A percentile compares a stretch with the other conserved stretches of the same genome.
Conservation (phyloP, 208 protist species). For the Leishmania gerbilli region DNA sequence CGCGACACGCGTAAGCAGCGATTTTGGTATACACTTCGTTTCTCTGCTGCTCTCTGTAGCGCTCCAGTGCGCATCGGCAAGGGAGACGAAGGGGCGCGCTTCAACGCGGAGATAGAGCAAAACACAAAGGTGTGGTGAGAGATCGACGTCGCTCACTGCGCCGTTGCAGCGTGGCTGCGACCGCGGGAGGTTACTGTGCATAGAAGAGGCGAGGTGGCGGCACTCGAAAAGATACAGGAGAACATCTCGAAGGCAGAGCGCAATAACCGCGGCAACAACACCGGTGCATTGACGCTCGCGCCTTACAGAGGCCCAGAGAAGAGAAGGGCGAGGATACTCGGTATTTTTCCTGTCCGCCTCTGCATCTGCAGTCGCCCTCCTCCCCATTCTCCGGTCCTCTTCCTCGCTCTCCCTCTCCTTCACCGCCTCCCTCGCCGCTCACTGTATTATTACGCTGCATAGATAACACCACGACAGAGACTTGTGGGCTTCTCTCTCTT, state of each 20-base stretch:
- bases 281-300: not conserved
- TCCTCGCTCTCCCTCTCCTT: not conserved
- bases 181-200: not conserved
- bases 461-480: not conserved
- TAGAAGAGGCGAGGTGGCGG: not conserved
- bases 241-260: not conserved
- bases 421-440: not conserved
- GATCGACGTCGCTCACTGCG: not conserved
- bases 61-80: not conserved
- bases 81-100: not conserved
- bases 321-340: not conserved
- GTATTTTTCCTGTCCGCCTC: not conserved
- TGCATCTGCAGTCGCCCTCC: not conserved
- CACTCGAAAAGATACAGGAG: not conserved
- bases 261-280: not conserved
- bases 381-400: not conserved
- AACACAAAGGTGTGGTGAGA: not conserved
- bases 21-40: not conserved
- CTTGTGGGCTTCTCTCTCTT: not conserved
- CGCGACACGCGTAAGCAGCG: not conserved
- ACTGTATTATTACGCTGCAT: not conserved
- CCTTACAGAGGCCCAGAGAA: not conserved
- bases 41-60: not conserved
- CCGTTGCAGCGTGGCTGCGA: not conserved
- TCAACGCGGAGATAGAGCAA: not conserved